phyloP scores from a whole-genome alignment of 2,329 filamentous ascomycete species.

The Pestalotiopsis fici region DNA sequence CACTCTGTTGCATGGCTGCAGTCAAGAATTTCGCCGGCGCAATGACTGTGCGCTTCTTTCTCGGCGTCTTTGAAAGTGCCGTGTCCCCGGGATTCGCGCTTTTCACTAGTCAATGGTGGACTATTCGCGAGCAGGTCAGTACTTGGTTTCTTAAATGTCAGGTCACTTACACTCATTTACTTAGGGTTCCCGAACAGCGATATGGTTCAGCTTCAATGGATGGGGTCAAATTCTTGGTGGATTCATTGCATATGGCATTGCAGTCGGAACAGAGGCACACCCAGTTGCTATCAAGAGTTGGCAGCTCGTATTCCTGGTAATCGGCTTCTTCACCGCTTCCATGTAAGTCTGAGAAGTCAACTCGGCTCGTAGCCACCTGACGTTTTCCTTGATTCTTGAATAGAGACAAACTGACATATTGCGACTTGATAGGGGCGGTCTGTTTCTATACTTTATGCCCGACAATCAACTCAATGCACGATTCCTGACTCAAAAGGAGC shows the following conservation, averaged over 20 bases:
- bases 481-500: slow-evolving; percentile 59
- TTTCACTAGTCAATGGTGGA: slow-evolving; percentile 33
- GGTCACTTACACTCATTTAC: not conserved
- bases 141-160: not conserved
- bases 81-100: slow-evolving; percentile 31
- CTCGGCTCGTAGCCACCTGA: not conserved
- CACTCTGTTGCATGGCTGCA: slow-evolving; percentile 30
- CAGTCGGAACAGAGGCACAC: slow-evolving; percentile 46
- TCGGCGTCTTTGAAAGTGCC: slow-evolving; percentile 39
- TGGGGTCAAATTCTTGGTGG: slow-evolving; percentile 40
- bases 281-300: slow-evolving; percentile 56
- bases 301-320: slow-evolving; percentile 63
- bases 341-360: slow-evolving; percentile 22
- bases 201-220: slow-evolving; percentile 33
- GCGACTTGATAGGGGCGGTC: slow-evolving; percentile 28
- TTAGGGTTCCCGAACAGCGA: slow-evolving; percentile 23
- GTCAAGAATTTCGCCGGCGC: slow-evolving; percentile 37
- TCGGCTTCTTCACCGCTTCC: slow-evolving; percentile 50
- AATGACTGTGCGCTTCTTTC: slow-evolving; percentile 40
- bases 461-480: slow-evolving; percentile 40
- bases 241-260: slow-evolving; percentile 41
- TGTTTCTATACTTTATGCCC: slow-evolving; percentile 51
- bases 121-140: slow-evolving; percentile 24
- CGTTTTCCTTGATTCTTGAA: not conserved
- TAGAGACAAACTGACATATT: not conserved